phyloP scores from a whole-genome alignment of 2,329 filamentous ascomycete species.

The Ophiostoma triangulosporum region DNA sequence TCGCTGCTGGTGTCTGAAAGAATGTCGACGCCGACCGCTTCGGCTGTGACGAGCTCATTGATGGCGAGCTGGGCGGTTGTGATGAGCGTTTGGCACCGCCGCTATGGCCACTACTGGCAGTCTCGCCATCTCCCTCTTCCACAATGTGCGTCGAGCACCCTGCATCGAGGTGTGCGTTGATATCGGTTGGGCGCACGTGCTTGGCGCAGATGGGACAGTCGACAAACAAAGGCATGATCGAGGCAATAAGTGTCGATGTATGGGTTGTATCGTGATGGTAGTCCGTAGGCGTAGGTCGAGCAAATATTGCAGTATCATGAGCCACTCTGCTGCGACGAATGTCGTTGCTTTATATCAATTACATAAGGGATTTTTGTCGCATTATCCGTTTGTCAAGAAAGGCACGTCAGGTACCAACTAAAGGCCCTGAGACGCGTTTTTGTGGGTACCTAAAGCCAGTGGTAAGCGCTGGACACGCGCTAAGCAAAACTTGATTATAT shows the following conservation, averaged over 20 bases:
- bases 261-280: too few species aligned
- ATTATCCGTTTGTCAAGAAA: neutral
- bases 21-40: conserved; percentile 43
- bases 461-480: neutral
- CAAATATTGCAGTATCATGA: neutral
- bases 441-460: neutral
- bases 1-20: conserved; percentile 48
- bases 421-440: conserved; percentile 1
- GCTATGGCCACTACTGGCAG: neutral
- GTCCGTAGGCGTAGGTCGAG: too few species aligned
- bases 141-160: conserved; percentile 53
- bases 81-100: conserved; percentile 18
- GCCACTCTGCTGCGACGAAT: neutral
- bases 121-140: conserved; percentile 28
- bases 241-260: too few species aligned
- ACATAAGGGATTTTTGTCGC: neutral
- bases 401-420: neutral
- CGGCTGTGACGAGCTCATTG: conserved; percentile 18
- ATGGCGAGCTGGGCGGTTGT: conserved; percentile 20
- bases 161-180: conserved; percentile 87
- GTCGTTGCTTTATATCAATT: neutral
- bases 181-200: conserved; percentile 55
- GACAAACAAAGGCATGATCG: conserved; percentile 32
- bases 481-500: too few species aligned
- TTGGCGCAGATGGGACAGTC: conserved; percentile 73